Conservation (phyloP, 164 flowering plant genomes). For the Kalanchoe fedtschenkoi region DNA sequence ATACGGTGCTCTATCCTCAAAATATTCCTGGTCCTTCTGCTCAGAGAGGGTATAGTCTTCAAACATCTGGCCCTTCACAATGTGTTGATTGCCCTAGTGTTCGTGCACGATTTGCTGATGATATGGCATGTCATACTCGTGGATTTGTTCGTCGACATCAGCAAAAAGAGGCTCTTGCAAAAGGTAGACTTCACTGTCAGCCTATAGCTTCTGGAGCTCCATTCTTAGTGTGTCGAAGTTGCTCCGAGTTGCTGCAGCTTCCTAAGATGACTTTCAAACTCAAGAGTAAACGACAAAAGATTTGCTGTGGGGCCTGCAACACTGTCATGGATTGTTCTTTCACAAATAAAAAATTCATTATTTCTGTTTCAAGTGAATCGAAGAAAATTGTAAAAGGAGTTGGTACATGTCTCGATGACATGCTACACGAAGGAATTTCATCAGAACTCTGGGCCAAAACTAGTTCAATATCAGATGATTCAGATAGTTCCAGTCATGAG, state of each 20-base stretch:
- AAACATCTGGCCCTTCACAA: constrained; percentile 18
- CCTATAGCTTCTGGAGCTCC: constrained; percentile 81
- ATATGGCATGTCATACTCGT: constrained; percentile 25
- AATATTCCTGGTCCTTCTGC: constrained; percentile 22
- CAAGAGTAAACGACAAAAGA: constrained; percentile 5
- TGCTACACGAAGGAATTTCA: constrained; percentile 5
- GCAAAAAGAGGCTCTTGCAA: constrained; percentile 20
- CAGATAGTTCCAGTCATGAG: constrained; percentile 29
- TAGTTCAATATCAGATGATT: constrained; percentile 30
- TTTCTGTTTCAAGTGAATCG: constrained; percentile 9
- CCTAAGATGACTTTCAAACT: constrained; percentile 28
- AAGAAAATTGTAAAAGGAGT: constrained; percentile 5
- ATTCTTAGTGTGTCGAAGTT: constrained; percentile 52
- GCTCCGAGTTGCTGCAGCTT: constrained; percentile 59
- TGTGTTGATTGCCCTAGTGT: constrained; percentile 20
- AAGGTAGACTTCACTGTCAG: constrained; percentile 22
- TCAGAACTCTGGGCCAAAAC: constrained; percentile 7
- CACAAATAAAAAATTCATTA: neutral
- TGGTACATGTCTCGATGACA: constrained; percentile 12
- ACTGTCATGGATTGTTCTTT: neutral
- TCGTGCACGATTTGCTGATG: constrained; percentile 34
- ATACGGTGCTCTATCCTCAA: constrained; percentile 22
- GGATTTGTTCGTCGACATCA: constrained; percentile 24
- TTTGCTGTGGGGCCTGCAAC: constrained; percentile 7
- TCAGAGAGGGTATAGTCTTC: constrained; percentile 19